Base-by-base conservation (phyloP, 176 grass and related monocot species). In the Musa beccarii region DNA sequence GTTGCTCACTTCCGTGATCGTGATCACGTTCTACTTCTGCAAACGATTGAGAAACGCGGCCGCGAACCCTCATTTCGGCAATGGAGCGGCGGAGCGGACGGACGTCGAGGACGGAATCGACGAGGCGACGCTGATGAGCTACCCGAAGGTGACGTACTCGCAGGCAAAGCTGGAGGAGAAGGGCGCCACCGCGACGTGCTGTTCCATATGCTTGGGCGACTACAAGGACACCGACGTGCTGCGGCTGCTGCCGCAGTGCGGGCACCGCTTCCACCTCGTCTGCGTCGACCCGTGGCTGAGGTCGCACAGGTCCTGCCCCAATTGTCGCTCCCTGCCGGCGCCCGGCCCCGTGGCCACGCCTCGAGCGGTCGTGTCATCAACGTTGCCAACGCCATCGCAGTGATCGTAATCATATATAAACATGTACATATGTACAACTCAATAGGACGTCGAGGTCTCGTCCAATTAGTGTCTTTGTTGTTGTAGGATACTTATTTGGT, bases 271-370 rank as follows among this genome's bases (percentile, higher is more conserved):
- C 79, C 88, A 90, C 72, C 71, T 51, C 12, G 9, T 11, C 22
- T 90, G 88, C 79, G 23, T 87, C 51, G 88, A 82, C 76, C 72
- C 52, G 49, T 90, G 88, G 88, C 79, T 90, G 59, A 69, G 69
- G 28, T 53, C 16, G 25, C 82, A 77, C 8, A 54, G 72, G n/a
- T 82, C 84, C 1, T 87, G 88, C 76, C 88, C 88, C 8, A 61
- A 82, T 2, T 90, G 88, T 81, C 81, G 88, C 1, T 17, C 61
- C 34, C 28, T 78, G 68, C 80, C 74, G 20, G 17, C 59, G 63
- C 63, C 63, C 22, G 24, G 63, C n/a, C 63, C 63, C n/a, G 10
- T 25, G 10, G 12, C 22, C 20, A 66, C 23, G 63, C 63, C 63
- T 66, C 24, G 12, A 5, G 21, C 21, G 63, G 66, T 14, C 10